A percentile compares a stretch with the other conserved stretches of the same genome.
Evolutionary conservation across 805 yeast species (phyloP).

Genomic region (Candida suzukii): DNA sequence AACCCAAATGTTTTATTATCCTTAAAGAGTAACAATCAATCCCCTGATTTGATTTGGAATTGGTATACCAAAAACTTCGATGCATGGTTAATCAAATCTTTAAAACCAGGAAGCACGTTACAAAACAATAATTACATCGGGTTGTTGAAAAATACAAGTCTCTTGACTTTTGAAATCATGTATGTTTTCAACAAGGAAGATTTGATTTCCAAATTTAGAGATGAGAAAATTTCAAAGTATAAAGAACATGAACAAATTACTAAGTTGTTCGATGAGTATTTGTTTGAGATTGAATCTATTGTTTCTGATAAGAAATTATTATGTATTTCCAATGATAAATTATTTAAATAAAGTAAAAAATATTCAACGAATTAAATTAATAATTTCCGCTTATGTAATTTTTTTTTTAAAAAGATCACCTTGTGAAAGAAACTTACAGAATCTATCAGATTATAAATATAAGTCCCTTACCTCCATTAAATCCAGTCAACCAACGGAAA

Average conservation of each 20-base stretch:
- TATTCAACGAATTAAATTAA: too few species aligned
- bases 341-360: too few species aligned
- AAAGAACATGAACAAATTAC: background rate
- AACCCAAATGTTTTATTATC: constrained; percentile 23
- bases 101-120: constrained; percentile 37
- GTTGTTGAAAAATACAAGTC: constrained; percentile 37
- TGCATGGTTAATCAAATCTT: constrained; percentile 42
- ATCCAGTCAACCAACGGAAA: too few species aligned
- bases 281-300: background rate
- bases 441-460: too few species aligned
- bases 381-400: too few species aligned
- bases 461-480: too few species aligned
- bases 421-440: too few species aligned
- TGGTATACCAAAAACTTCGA: constrained; percentile 53
- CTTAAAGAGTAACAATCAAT: too few species aligned
- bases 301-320: background rate
- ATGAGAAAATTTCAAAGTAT: constrained; percentile 13
- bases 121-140: constrained; percentile 23
- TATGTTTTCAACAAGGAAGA: constrained; percentile 10
- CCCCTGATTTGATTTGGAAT: constrained; percentile 33
- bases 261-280: background rate
- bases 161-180: constrained; percentile 30
- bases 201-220: constrained; percentile 11
- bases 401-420: too few species aligned
- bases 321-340: background rate